These are phyloP conservation scores for Colletotrichum spinosum DNA, from an alignment of 2,329 filamentous ascomycete genomes.

Conservation along the genomic window DNA sequence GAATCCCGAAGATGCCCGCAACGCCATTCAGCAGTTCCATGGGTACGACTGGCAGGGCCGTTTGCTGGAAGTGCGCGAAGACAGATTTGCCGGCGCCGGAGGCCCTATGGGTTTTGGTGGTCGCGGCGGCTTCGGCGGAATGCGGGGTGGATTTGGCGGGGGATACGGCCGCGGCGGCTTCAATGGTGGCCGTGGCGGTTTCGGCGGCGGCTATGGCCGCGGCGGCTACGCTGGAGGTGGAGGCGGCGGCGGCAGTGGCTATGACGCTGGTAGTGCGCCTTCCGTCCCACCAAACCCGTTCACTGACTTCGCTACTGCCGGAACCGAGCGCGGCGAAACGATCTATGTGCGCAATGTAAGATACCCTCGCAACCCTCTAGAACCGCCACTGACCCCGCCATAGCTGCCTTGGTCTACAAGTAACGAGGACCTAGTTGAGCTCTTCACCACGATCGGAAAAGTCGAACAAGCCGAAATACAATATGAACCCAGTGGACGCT, in stretches of 20 bases:
- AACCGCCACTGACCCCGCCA: not conserved
- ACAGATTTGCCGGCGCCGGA: slow-evolving; percentile 82
- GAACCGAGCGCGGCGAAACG: slow-evolving; percentile 82
- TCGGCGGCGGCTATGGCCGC: slow-evolving; percentile 57
- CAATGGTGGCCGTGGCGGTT: slow-evolving; percentile 56
- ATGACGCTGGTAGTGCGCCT: slow-evolving; percentile 60
- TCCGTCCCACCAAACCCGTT: slow-evolving; percentile 84
- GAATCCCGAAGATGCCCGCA: slow-evolving; percentile 91
- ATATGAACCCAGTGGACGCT: slow-evolving; percentile 96
- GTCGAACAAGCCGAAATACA: slow-evolving; percentile 99
- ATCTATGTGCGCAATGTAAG: slow-evolving; percentile 98
- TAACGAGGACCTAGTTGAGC: slow-evolving; percentile 95
- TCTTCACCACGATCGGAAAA: slow-evolving; percentile 98
- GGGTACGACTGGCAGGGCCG: slow-evolving; percentile 99
- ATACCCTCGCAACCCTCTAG: slow-evolving; percentile 39
- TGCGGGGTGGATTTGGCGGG: slow-evolving; percentile 70
- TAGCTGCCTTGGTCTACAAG: slow-evolving; percentile 98
- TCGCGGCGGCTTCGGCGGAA: slow-evolving; percentile 70
- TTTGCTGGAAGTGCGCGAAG: slow-evolving; percentile 92
- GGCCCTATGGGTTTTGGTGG: slow-evolving; percentile 66
- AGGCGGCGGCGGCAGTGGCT: slow-evolving; percentile 49
- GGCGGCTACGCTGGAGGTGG: slow-evolving; percentile 55
- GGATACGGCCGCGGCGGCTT: slow-evolving; percentile 60
- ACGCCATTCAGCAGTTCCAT: slow-evolving; percentile 97
- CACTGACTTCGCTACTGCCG: slow-evolving; percentile 90